Evolutionary conservation across 164 flowering plant genomes (phyloP).

Genomic region (Aristolochia californica): DNA sequence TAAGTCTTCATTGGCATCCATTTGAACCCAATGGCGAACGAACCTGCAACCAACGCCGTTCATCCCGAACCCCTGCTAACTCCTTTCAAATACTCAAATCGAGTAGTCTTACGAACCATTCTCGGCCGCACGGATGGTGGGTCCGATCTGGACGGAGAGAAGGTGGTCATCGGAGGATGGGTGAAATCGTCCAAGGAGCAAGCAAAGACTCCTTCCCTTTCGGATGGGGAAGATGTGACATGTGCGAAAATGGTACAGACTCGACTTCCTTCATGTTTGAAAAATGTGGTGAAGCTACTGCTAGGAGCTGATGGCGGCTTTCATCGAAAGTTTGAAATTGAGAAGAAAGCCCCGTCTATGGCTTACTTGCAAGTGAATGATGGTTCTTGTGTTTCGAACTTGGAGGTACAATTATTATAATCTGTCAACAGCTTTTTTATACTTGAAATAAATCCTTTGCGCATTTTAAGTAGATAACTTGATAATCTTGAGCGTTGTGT

Average conservation of each 20-base stretch:
- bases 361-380: conserved; percentile 53
- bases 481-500: too few species aligned
- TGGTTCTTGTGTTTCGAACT: conserved; percentile 66
- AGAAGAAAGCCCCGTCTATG: conserved; percentile 32
- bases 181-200: conserved; percentile 61
- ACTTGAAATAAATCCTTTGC: background rate
- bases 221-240: conserved; percentile 1
- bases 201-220: conserved; percentile 18
- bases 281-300: conserved; percentile 36
- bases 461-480: too few species aligned
- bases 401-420: conserved; percentile 43
- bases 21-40: background rate
- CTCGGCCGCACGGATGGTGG: conserved; percentile 45
- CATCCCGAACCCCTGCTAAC: conserved; percentile 4
- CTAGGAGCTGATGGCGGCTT: conserved; percentile 12
- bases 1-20: background rate
- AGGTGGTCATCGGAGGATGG: conserved; percentile 85
- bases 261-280: conserved; percentile 36
- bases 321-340: conserved; percentile 20
- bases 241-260: background rate
- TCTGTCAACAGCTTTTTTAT: background rate
- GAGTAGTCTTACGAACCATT: conserved; percentile 52
- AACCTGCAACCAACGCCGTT: conserved; percentile 21
- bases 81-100: conserved; percentile 44
- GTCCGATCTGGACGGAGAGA: conserved; percentile 41